Evolutionary conservation across 306 rosid species (phyloP).

Genomic region (Vigna reflexopilosa): DNA sequence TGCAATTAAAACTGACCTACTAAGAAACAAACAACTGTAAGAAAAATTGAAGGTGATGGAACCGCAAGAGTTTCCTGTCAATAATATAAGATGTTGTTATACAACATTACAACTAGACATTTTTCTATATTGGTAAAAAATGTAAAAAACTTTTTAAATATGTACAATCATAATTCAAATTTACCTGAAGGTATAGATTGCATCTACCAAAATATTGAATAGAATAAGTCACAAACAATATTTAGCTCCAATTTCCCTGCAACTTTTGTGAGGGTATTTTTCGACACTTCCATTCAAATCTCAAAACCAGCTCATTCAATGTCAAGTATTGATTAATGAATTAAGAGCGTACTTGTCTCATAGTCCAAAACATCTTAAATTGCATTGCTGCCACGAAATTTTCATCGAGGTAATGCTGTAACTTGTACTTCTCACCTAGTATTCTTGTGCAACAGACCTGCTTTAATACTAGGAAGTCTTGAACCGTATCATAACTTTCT

Average conservation of each 20-base stretch:
- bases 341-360: slow-evolving; percentile 7
- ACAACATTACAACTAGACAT: too few species aligned
- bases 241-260: slow-evolving; percentile 21
- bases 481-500: slow-evolving; percentile 1
- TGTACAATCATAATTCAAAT: slow-evolving; percentile 35
- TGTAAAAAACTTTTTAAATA: neutral
- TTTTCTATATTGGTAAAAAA: too few species aligned
- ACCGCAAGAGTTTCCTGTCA: neutral
- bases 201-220: slow-evolving; percentile 11
- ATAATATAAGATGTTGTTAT: slow-evolving; percentile 19
- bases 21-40: slow-evolving; percentile 2
- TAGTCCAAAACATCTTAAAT: slow-evolving; percentile 16
- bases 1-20: neutral
- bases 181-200: slow-evolving; percentile 31
- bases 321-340: slow-evolving; percentile 1
- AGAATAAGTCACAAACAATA: slow-evolving; percentile 15
- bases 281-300: slow-evolving; percentile 21
- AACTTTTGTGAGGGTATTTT: neutral
- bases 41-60: neutral
- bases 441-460: slow-evolving; percentile 4
- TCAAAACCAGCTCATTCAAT: slow-evolving; percentile 15
- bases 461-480: slow-evolving; percentile 26
- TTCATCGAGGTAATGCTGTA: neutral
- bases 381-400: slow-evolving; percentile 12
- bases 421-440: neutral